Evolutionary conservation across 768 basidiomycete genomes (phyloP).

Genomic region (Nevesoporus exiguus): DNA sequence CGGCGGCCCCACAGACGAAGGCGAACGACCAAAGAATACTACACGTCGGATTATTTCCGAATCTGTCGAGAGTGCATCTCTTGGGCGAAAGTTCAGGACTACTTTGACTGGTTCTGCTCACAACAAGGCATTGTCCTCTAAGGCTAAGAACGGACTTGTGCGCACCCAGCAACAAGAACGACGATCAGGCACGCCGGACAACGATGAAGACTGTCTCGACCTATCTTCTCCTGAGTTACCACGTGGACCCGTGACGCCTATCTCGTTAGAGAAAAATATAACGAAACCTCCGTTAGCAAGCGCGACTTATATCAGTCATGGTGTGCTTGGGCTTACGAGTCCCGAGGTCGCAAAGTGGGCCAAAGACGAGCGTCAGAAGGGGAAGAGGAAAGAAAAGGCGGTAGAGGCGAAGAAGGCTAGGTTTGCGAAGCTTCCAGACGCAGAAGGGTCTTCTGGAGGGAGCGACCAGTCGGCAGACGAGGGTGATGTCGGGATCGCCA

Average conservation of each 20-base stretch:
- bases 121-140: slow-evolving; percentile 11
- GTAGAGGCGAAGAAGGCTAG: slow-evolving; percentile 42
- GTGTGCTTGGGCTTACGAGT: slow-evolving; percentile 45
- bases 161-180: slow-evolving; percentile 5
- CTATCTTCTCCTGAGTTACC: slow-evolving; percentile 32
- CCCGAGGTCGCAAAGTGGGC: slow-evolving; percentile 55
- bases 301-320: slow-evolving; percentile 15
- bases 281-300: slow-evolving; percentile 8
- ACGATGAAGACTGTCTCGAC: slow-evolving; percentile 13
- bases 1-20: background rate
- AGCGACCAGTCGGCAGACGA: slow-evolving; percentile 10
- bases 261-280: slow-evolving; percentile 25
- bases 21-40: background rate
- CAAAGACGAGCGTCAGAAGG: slow-evolving; percentile 37
- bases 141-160: background rate
- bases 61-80: slow-evolving; percentile 7
- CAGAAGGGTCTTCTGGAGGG: slow-evolving; percentile 22
- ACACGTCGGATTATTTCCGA: slow-evolving; percentile 22
- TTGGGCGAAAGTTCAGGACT: slow-evolving; percentile 1
- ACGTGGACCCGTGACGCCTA: slow-evolving; percentile 31
- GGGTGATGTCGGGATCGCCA: background rate
- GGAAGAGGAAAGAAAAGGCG: slow-evolving; percentile 24
- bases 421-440: slow-evolving; percentile 35
- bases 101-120: slow-evolving; percentile 1
- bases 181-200: slow-evolving; percentile 16